phyloP scores from a whole-genome alignment of 176 grass and related monocot genomes.

The Thalia dealbata region DNA sequence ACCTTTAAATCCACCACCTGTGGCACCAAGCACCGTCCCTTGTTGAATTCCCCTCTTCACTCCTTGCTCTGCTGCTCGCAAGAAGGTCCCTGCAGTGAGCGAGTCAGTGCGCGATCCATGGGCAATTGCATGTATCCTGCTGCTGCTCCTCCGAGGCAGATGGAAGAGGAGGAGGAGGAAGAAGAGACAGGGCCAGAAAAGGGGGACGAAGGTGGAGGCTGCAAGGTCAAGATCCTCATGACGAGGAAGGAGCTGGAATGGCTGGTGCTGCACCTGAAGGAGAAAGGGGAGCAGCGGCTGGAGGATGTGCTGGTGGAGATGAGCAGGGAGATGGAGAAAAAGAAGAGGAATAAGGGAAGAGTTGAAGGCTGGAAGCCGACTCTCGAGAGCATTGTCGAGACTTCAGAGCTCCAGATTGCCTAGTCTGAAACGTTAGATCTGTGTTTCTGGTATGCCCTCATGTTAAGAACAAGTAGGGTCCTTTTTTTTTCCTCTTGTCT shows the following conservation, averaged over 20 bases:
- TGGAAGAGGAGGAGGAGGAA: background rate
- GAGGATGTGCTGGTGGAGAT: slow-evolving; percentile 29
- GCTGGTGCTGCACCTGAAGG: slow-evolving; percentile 21
- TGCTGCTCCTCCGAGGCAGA: background rate
- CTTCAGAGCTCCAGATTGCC: slow-evolving; percentile 2
- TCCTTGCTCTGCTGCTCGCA: background rate
- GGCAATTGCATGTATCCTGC: slow-evolving; percentile 4
- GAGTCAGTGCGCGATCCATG: background rate
- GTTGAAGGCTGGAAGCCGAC: slow-evolving; percentile 14
- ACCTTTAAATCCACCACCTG: background rate
- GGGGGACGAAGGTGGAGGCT: background rate
- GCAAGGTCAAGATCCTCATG: slow-evolving; percentile 25
- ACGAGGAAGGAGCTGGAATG: slow-evolving; percentile 21
- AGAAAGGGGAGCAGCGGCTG: slow-evolving; percentile 13
- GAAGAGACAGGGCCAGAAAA: background rate
- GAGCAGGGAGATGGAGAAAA: slow-evolving; percentile 1
- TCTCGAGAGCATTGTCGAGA: slow-evolving; percentile 25
- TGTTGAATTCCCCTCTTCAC: background rate
- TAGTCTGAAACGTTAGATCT: too few relatives aligned
- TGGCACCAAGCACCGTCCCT: too few relatives aligned
- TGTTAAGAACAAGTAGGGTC: too few relatives aligned
- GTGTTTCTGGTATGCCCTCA: too few relatives aligned
- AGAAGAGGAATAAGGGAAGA: slow-evolving; percentile 1
- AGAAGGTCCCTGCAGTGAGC: background rate
- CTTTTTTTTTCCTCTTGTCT: too few relatives aligned